Conservation (phyloP, 371 early-diverging fungal species). For the Umbelopsis sp. region DNA sequence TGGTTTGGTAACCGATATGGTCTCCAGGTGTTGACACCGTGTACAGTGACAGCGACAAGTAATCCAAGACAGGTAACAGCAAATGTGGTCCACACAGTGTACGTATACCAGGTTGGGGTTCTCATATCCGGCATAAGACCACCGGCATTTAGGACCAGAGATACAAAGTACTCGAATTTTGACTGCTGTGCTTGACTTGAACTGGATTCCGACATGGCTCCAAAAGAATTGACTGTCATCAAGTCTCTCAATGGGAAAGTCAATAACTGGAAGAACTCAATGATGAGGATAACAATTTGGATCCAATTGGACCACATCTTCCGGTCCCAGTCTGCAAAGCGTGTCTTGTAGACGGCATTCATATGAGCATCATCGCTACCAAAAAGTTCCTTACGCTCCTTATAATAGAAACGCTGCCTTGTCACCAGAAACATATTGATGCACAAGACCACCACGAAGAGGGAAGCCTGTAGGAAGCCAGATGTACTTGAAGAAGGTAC, state of each 20-base stretch:
- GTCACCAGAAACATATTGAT: slow-evolving; percentile 58
- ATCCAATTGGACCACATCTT: slow-evolving; percentile 59
- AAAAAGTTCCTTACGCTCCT: slow-evolving; percentile 45
- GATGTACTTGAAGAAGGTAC: slow-evolving; percentile 26
- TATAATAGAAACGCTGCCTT: slow-evolving; percentile 55
- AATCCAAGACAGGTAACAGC: slow-evolving; percentile 33
- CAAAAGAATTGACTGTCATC: slow-evolving; percentile 42
- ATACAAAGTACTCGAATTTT: slow-evolving; percentile 31
- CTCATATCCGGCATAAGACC: slow-evolving; percentile 56
- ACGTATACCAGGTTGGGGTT: slow-evolving; percentile 54
- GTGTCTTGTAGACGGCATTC: slow-evolving; percentile 46
- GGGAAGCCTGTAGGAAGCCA: slow-evolving; percentile 43
- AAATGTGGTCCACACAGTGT: slow-evolving; percentile 52
- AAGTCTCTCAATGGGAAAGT: slow-evolving; percentile 61
- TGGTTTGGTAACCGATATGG: slow-evolving; percentile 50
- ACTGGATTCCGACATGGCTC: slow-evolving; percentile 6
- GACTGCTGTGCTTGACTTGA: slow-evolving; percentile 19
- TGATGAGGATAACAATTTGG: slow-evolving; percentile 57
- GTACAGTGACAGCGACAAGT: slow-evolving; percentile 36
- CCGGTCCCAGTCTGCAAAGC: slow-evolving; percentile 43
- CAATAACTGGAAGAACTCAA: slow-evolving; percentile 63
- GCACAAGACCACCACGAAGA: slow-evolving; percentile 56
- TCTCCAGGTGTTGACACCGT: slow-evolving; percentile 40
- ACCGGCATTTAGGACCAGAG: slow-evolving; percentile 44
- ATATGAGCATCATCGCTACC: slow-evolving; percentile 47